These are phyloP conservation scores for Pouteria glomerata DNA, from an alignment of 148 eudicot genomes.

Conservation along the genomic window DNA sequence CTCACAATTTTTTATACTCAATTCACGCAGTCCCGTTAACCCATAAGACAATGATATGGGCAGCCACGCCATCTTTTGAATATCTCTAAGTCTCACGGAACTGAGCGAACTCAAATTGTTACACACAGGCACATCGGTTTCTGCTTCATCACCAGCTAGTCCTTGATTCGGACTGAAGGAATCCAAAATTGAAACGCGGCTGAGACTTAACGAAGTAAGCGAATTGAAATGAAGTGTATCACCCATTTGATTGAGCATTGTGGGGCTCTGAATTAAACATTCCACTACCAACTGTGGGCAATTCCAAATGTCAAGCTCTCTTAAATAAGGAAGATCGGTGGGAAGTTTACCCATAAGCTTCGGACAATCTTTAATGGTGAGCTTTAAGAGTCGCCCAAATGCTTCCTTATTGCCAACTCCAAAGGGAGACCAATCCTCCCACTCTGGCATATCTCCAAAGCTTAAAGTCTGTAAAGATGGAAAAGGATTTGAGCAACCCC, in stretches of 20 bases:
- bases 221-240: neutral
- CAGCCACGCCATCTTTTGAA: neutral
- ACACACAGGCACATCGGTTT: neutral
- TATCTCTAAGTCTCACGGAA: neutral
- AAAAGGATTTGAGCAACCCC: slow-evolving; percentile 9
- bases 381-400: slow-evolving; percentile 11
- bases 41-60: neutral
- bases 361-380: slow-evolving; percentile 3
- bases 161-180: neutral
- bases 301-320: neutral
- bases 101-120: neutral
- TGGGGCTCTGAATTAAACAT: neutral
- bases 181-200: neutral
- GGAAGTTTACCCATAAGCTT: neutral
- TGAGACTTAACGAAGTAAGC: neutral
- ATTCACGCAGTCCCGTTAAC: neutral
- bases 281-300: neutral
- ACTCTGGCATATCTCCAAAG: slow-evolving; percentile 14
- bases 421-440: slow-evolving; percentile 15
- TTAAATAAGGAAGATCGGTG: neutral
- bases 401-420: neutral
- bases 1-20: rapidly evolving
- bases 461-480: slow-evolving; percentile 11
- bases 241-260: neutral
- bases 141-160: neutral